Evolutionary conservation across 345 rosid genomes (phyloP).

Genomic region (Aethionema arabicum): DNA sequence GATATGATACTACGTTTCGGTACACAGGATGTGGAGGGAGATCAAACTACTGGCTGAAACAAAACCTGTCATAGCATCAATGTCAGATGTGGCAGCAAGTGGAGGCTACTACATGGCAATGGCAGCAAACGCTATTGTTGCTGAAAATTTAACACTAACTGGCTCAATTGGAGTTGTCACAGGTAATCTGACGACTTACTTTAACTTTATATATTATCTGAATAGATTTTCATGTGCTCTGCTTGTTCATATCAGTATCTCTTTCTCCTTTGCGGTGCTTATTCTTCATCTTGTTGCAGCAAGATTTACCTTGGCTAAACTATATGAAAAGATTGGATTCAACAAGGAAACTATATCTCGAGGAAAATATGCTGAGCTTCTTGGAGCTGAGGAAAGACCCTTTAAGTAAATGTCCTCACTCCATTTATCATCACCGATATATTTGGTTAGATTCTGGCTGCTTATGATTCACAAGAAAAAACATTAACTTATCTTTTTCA

Average conservation of each 20-base stretch:
- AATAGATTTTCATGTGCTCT: conserved; percentile 16
- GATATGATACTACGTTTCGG: conserved; percentile 22
- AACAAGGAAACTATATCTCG: conserved; percentile 90
- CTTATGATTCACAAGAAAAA: conserved; percentile 2
- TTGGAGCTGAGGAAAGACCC: conserved; percentile 82
- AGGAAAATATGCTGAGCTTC: conserved; percentile 88
- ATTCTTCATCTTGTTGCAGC: conserved; percentile 44
- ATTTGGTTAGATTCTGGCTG: background rate
- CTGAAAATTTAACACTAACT: conserved; percentile 80
- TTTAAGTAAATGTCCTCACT: conserved; percentile 55
- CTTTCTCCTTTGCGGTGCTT: conserved; percentile 1
- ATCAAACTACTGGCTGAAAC: conserved; percentile 74
- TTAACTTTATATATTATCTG: conserved; percentile 9
- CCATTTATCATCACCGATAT: conserved; percentile 2
- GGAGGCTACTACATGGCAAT: conserved; percentile 99
- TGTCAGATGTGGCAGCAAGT: conserved; percentile 94
- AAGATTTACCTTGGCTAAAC: conserved; percentile 75
- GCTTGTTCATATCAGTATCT: conserved; percentile 12
- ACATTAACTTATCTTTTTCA: conserved; percentile 39
- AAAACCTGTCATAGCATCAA: conserved; percentile 88
- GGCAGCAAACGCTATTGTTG: conserved; percentile 74
- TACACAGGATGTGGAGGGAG: conserved; percentile 92
- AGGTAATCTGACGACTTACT: conserved; percentile 43
- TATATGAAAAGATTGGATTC: conserved; percentile 89
- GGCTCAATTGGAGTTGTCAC: conserved; percentile 95